These are phyloP conservation scores for Balansia obtecta DNA, from an alignment of 2,329 filamentous ascomycete species.

Conservation along the genomic window DNA sequence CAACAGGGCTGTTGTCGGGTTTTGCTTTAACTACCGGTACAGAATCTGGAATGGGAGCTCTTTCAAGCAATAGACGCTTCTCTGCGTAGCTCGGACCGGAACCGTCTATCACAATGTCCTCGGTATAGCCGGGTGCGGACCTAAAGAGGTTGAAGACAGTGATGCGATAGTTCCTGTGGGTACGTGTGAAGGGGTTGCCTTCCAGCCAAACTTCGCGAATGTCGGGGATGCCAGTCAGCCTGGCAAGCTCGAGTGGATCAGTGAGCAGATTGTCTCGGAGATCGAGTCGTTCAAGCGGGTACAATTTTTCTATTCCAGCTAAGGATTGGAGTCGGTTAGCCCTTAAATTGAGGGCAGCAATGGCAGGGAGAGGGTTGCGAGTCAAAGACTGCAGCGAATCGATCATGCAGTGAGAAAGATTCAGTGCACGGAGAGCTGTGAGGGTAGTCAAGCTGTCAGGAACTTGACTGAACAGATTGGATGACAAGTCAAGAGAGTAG, in stretches of 20 bases:
- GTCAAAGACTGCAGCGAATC: conserved; percentile 80
- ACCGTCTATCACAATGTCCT: conserved; percentile 83
- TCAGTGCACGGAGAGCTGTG: conserved; percentile 79
- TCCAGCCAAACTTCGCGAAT: conserved; percentile 87
- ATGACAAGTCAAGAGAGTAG: conserved; percentile 83
- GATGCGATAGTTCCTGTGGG: conserved; percentile 72
- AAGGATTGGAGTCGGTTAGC: conserved; percentile 79
- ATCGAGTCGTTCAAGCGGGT: conserved; percentile 81
- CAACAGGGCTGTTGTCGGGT: conserved; percentile 46
- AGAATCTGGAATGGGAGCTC: conserved; percentile 60
- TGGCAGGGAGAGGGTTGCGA: conserved; percentile 78
- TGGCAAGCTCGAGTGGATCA: conserved; percentile 84
- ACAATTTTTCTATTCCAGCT: conserved; percentile 78
- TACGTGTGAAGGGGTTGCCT: conserved; percentile 83
- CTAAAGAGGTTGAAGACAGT: conserved; percentile 96
- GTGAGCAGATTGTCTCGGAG: conserved; percentile 79
- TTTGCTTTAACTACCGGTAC: conserved; percentile 67
- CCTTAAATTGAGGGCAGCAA: conserved; percentile 83
- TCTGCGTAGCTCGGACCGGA: conserved; percentile 75
- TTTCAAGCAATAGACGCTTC: conserved; percentile 70
- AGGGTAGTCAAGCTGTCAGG: conserved; percentile 81
- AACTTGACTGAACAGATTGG: conserved; percentile 87
- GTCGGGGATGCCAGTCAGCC: conserved; percentile 81
- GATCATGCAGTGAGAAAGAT: conserved; percentile 96
- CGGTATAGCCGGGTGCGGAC: conserved; percentile 74